Conservation (phyloP, 805 yeast genomes). For the Saccharomycopsis amapae region DNA sequence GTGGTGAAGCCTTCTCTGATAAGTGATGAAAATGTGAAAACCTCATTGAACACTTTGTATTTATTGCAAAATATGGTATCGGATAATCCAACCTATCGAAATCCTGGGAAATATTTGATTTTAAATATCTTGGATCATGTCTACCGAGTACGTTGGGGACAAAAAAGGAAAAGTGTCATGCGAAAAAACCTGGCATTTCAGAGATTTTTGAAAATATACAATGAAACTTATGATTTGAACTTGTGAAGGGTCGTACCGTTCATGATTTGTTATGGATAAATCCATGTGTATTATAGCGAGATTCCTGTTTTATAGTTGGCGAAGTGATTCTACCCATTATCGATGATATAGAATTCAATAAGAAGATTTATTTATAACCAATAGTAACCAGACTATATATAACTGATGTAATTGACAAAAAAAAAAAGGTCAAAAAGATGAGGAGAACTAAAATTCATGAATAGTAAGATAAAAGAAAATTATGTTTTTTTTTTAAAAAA, state of each 20-base stretch:
- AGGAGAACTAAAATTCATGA: not conserved
- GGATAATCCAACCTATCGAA: constrained; percentile 1
- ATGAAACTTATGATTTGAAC: not conserved
- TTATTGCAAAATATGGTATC: constrained; percentile 5
- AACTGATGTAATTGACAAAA: not conserved
- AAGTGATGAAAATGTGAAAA: not conserved
- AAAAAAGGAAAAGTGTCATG: not conserved
- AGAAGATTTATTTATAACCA: not conserved
- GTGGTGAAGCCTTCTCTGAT: not conserved
- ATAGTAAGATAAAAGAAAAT: not conserved
- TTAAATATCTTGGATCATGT: constrained; percentile 1
- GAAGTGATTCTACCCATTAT: not conserved
- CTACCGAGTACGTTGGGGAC: not conserved
- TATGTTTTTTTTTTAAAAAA: no score
- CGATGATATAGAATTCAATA: not conserved
- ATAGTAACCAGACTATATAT: not conserved
- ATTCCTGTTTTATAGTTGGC: not conserved
- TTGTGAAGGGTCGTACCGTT: not conserved
- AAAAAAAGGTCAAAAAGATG: not conserved
- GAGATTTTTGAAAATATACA: not conserved
- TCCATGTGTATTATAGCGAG: not conserved
- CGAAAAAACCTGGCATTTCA: not conserved
- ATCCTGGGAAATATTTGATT: not conserved
- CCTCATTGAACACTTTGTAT: constrained; percentile 3
- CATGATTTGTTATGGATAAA: not conserved